Conservation (phyloP, 2,329 filamentous ascomycete genomes). For the Pseudocercospora vitis region DNA sequence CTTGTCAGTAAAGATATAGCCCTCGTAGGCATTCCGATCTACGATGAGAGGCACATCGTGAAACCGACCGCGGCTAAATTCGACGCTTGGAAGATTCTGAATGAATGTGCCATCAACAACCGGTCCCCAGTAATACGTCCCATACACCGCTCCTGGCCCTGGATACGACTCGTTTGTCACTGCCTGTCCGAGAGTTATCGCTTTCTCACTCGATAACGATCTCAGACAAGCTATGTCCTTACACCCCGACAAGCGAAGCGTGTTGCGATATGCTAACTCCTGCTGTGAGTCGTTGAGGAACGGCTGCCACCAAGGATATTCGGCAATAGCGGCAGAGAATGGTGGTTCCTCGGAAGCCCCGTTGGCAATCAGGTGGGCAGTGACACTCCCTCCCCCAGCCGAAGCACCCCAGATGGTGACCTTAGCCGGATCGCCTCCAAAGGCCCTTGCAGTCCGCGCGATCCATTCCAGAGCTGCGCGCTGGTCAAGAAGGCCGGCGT, state of each 20-base stretch:
- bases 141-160: conserved; percentile 33
- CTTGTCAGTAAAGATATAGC: conserved; percentile 39
- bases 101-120: conserved; percentile 45
- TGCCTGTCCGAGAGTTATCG: conserved; percentile 13
- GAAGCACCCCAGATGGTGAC: conserved; percentile 32
- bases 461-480: conserved; percentile 34
- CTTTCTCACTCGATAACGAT: conserved; percentile 10
- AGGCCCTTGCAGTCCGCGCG: conserved; percentile 32
- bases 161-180: conserved; percentile 14
- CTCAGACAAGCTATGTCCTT: conserved; percentile 35
- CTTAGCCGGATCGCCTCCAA: conserved; percentile 33
- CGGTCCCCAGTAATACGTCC: conserved; percentile 45
- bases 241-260: conserved; percentile 36
- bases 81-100: conserved; percentile 38
- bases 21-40: conserved; percentile 37
- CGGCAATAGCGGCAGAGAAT: conserved; percentile 45
- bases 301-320: conserved; percentile 40
- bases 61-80: conserved; percentile 39
- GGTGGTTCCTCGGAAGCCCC: conserved; percentile 35
- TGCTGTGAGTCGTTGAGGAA: conserved; percentile 25
- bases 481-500: conserved; percentile 34
- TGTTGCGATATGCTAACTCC: conserved; percentile 22
- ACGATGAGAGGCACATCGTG: conserved; percentile 40
- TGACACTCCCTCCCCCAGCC: conserved; percentile 32
- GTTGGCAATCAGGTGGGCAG: conserved; percentile 20